phyloP scores from a whole-genome alignment of 75 land plant genomes.

The Selaginella tamariscina region DNA sequence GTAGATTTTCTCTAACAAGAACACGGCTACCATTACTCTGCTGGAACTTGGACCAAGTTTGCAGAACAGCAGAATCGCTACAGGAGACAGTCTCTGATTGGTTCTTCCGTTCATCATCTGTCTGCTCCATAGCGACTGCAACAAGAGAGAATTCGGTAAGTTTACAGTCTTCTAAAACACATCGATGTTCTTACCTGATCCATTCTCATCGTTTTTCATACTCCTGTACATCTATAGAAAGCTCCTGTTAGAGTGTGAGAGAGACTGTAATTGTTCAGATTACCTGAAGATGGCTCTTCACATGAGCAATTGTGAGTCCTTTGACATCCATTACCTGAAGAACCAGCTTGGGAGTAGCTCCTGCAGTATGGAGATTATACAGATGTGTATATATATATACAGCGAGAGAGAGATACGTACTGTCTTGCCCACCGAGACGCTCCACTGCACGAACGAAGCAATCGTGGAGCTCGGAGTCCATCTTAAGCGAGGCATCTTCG shows the following conservation, averaged over 20 bases:
- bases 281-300: conserved; percentile 83
- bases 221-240: conserved; percentile 4
- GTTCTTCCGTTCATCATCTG: neutral
- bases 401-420: neutral
- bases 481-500: conserved; percentile 5
- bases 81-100: no score
- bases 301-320: conserved; percentile 72
- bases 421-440: conserved; percentile 8
- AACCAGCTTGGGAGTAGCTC: conserved; percentile 53
- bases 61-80: no score
- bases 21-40: neutral
- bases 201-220: conserved; percentile 12
- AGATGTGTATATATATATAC: no score
- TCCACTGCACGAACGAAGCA: conserved; percentile 12
- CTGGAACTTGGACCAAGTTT: neutral
- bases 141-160: neutral
- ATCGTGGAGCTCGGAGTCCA: conserved; percentile 9
- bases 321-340: conserved; percentile 69
- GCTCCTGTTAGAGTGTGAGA: neutral
- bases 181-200: neutral
- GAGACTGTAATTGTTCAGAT: neutral
- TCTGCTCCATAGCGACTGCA: neutral
- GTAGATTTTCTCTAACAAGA: neutral
- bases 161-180: no score
- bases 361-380: conserved; percentile 31